Conservation (phyloP, 768 basidiomycete species). For the Leccinum sublutescens region DNA sequence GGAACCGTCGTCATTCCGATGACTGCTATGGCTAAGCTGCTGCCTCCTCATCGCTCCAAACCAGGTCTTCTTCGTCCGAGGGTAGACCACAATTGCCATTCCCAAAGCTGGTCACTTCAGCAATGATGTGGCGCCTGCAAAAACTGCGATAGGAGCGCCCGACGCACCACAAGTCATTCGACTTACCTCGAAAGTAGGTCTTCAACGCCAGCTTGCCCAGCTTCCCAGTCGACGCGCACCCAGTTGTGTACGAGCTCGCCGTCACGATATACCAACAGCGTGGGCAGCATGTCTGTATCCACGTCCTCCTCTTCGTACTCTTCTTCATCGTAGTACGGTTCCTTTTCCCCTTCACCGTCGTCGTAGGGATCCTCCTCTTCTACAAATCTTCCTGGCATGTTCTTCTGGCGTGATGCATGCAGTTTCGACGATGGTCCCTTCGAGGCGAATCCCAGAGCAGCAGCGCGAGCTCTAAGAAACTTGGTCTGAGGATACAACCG, state of each 20-base stretch:
- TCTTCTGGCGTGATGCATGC: conserved; percentile 5
- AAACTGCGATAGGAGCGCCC: not conserved
- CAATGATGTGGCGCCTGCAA: conserved; percentile 28
- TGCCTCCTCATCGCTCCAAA: conserved; percentile 53
- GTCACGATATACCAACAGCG: conserved; percentile 72
- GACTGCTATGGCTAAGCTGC: not conserved
- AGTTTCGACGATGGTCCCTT: conserved; percentile 24
- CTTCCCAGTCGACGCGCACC: conserved; percentile 89
- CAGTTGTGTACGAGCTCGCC: conserved; percentile 86
- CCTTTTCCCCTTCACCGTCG: conserved; percentile 33
- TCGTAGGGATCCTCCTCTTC: conserved; percentile 48
- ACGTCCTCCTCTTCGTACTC: conserved; percentile 60
- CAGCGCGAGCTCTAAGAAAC: conserved; percentile 79
- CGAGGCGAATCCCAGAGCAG: conserved; percentile 69
- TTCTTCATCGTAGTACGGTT: conserved; percentile 37
- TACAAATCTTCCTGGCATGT: conserved; percentile 32
- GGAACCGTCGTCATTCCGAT: not conserved
- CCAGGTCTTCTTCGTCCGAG: conserved; percentile 48
- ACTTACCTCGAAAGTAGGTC: conserved; percentile 61
- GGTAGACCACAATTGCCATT: conserved; percentile 48
- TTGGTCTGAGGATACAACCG: conserved; percentile 70
- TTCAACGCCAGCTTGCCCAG: conserved; percentile 62
- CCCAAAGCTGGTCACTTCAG: conserved; percentile 16
- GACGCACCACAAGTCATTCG: not conserved
- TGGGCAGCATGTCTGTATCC: conserved; percentile 78